Conservation (phyloP, 2,329 filamentous ascomycete species). For the Aspergillus puulaauensis region DNA sequence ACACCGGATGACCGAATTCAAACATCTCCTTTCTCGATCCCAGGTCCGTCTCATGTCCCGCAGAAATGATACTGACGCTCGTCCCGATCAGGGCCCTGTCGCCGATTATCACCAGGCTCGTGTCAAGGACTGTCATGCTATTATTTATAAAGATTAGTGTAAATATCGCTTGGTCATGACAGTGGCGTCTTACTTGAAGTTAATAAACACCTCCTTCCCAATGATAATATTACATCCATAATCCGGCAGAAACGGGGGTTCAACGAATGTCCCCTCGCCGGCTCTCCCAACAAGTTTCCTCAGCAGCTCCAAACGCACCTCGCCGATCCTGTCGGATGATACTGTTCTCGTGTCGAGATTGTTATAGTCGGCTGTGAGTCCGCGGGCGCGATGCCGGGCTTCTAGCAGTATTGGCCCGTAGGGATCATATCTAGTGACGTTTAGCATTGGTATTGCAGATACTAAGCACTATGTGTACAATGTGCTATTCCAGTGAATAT, state of each 20-base stretch:
- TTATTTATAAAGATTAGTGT: neutral
- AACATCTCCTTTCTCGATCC: constrained; percentile 48
- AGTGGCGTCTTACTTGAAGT: constrained; percentile 29
- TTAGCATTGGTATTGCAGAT: neutral
- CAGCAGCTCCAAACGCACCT: constrained; percentile 26
- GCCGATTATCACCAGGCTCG: constrained; percentile 54
- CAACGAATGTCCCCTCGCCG: constrained; percentile 30
- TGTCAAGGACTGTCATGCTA: constrained; percentile 59
- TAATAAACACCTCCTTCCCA: constrained; percentile 32
- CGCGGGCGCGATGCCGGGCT: constrained; percentile 29
- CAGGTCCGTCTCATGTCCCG: constrained; percentile 48
- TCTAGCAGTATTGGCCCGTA: constrained; percentile 24
- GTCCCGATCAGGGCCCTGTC: constrained; percentile 55
- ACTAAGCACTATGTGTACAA: no score
- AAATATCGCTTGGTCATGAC: no score
- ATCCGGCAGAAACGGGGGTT: constrained; percentile 32
- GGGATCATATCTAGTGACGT: constrained; percentile 30
- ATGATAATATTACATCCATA: constrained; percentile 35
- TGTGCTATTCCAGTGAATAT: no score
- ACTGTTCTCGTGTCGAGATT: constrained; percentile 25
- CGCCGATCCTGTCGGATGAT: constrained; percentile 26
- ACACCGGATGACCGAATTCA: constrained; percentile 51
- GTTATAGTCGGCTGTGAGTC: constrained; percentile 30
- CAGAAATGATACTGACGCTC: constrained; percentile 53
- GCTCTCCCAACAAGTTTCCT: constrained; percentile 28